These are phyloP conservation scores for Chrysochromulina tobinii DNA, from an alignment of 78 protist genomes.

Conservation along the genomic window DNA sequence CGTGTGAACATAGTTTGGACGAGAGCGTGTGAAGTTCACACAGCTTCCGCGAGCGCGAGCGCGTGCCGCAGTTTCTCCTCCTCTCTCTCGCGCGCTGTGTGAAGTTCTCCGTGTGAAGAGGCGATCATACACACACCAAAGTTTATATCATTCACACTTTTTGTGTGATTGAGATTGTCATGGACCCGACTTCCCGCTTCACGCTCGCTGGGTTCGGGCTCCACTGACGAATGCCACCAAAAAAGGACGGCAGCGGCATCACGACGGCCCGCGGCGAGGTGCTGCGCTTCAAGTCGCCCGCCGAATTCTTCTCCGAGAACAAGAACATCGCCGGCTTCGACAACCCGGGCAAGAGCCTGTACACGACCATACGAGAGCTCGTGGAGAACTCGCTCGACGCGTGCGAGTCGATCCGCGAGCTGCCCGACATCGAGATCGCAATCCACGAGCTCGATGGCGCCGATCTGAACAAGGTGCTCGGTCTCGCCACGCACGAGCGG, in stretches of 20 bases:
- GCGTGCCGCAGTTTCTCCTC: too few relatives aligned
- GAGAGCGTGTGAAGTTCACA: too few relatives aligned
- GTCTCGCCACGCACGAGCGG: not conserved
- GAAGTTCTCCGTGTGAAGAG: too few relatives aligned
- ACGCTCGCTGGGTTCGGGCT: too few relatives aligned
- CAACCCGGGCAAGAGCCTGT: conserved; percentile 32
- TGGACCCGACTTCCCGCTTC: too few relatives aligned
- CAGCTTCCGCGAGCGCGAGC: too few relatives aligned
- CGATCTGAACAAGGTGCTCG: not conserved
- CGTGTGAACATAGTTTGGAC: too few relatives aligned
- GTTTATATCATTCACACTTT: too few relatives aligned
- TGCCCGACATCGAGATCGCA: conserved; percentile 56
- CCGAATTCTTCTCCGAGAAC: conserved; percentile 56
- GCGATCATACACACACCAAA: too few relatives aligned
- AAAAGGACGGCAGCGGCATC: not conserved
- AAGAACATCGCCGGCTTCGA: conserved; percentile 71
- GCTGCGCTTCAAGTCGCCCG: conserved; percentile 10
- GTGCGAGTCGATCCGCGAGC: conserved; percentile 45
- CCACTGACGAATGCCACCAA: not conserved
- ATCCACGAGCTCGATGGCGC: conserved; percentile 19
- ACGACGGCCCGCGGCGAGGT: not conserved
- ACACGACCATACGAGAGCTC: conserved; percentile 73
- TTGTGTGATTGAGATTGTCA: too few relatives aligned
- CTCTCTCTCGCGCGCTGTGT: too few relatives aligned
- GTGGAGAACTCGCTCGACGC: conserved; percentile 74